Percentiles rank a stretch among this genome's conserved stretches.
Conservation (phyloP, 2,329 filamentous ascomycete genomes). For the Fusarium ambrosium region DNA sequence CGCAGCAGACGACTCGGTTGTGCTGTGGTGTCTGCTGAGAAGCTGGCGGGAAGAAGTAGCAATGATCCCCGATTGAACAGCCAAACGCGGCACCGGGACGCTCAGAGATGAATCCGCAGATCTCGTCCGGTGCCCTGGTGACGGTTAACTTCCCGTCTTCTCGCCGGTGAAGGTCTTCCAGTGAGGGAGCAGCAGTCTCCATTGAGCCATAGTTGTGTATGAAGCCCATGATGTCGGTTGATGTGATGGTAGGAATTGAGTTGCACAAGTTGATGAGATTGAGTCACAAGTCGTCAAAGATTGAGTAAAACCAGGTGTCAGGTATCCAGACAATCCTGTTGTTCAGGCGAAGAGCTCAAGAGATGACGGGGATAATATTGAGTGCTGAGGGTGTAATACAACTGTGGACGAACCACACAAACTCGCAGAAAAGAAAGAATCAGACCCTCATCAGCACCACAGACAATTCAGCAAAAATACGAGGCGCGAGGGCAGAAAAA, state of each 20-base stretch:
- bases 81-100: slow-evolving; percentile 13
- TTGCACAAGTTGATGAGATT: background rate
- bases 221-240: slow-evolving; percentile 6
- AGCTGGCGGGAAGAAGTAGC: slow-evolving; percentile 12
- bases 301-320: background rate
- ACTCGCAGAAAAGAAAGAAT: background rate
- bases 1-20: slow-evolving; percentile 19
- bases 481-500: background rate
- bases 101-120: slow-evolving; percentile 29
- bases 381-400: background rate
- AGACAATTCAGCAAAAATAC: background rate
- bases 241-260: background rate
- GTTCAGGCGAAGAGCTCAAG: background rate
- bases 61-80: slow-evolving; percentile 6
- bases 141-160: background rate
- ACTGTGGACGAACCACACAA: background rate
- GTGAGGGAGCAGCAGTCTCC: slow-evolving; percentile 19
- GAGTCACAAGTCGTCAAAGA: background rate
- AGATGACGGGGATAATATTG: background rate
- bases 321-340: background rate
- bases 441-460: background rate
- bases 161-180: slow-evolving; percentile 10
- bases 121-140: slow-evolving; percentile 11
- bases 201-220: slow-evolving; percentile 5
- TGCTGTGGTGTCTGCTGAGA: background rate